Base-by-base conservation (phyloP, 2,329 filamentous ascomycete species). In the Sarocladium brachiariae region DNA sequence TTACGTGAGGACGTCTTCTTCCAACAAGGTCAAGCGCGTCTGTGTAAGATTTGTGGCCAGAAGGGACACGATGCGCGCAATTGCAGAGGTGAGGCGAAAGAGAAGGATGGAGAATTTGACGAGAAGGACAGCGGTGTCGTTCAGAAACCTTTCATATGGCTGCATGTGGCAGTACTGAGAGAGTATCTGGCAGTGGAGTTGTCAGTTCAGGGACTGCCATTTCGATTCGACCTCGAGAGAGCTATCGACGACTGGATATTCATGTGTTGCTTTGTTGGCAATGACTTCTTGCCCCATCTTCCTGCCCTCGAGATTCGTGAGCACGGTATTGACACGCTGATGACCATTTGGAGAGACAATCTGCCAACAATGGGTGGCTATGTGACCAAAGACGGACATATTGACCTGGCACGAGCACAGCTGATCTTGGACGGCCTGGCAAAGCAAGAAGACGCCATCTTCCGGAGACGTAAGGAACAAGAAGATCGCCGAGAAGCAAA, bases 241-340 rank as follows among this genome's bases (percentile, higher is more conserved):
- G 91, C 91, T 23, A 80, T 97, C 53, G 93, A 97, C 67, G 92
- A 97, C 65, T 97, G 92, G 93, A 89, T 97, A 13, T 97, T 97
- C 67, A 93, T 97, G 83, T 97, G 92, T 71, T 97, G 95, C 72
- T 97, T 97, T 65, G 92, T 97, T 51, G 92, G 92, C 58, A 99
- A 99, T 68, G 95, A 99, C 73, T 99, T 99, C 71, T 72, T 99
- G 58, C 93, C 93, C 48, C 93, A 99, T 75, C 75, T 99, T 52
- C 93, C 93, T n/a, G 95, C 92, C 61, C 77, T 99, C 52, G 93
- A 97, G 66, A 97, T 99, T 65, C 83, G 93, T 54, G 93, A 99
- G 63, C 91, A 96, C 64, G 92, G 92, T 46, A 99, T 99, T 63
- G 92, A 99, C 64, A 95, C 91, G 1, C 75, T 99, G 51, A 95